Conservation (phyloP, 495 filamentous ascomycete genomes). For the Aspergillus nanangensis region DNA sequence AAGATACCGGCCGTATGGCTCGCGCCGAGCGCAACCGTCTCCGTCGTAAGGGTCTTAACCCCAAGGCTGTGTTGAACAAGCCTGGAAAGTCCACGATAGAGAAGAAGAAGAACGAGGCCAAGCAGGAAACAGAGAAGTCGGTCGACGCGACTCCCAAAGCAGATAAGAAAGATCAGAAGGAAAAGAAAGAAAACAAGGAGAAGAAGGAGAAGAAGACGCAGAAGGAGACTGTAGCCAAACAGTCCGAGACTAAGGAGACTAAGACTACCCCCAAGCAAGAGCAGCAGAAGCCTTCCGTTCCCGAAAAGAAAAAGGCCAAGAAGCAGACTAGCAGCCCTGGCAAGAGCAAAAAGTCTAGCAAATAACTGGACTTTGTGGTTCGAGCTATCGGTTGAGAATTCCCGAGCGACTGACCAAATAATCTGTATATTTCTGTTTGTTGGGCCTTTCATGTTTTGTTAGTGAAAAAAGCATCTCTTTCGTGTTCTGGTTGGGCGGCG, state of each 20-base stretch:
- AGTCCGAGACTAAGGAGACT: constrained; percentile 9
- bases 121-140: no score
- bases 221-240: constrained; percentile 3
- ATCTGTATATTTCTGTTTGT: constrained; percentile 20
- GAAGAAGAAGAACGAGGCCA: no score
- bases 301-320: constrained; percentile 13
- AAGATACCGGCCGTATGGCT: constrained; percentile 61
- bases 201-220: constrained; percentile 5
- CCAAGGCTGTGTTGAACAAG: constrained; percentile 50
- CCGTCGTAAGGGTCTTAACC: constrained; percentile 63
- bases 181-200: constrained; percentile 14
- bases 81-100: constrained; percentile 28
- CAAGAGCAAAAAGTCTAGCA: constrained; percentile 36
- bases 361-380: constrained; percentile 18
- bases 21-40: constrained; percentile 53
- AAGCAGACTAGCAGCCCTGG: no score
- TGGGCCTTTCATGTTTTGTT: constrained; percentile 19
- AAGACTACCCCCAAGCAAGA: constrained; percentile 3
- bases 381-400: not conserved
- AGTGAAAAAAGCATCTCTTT: constrained; percentile 31
- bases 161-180: no score
- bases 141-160: no score
- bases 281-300: constrained; percentile 5
- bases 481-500: constrained; percentile 23
- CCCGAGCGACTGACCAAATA: constrained; percentile 13